phyloP scores from a whole-genome alignment of 768 basidiomycete species.

The Auricularia cornea region DNA sequence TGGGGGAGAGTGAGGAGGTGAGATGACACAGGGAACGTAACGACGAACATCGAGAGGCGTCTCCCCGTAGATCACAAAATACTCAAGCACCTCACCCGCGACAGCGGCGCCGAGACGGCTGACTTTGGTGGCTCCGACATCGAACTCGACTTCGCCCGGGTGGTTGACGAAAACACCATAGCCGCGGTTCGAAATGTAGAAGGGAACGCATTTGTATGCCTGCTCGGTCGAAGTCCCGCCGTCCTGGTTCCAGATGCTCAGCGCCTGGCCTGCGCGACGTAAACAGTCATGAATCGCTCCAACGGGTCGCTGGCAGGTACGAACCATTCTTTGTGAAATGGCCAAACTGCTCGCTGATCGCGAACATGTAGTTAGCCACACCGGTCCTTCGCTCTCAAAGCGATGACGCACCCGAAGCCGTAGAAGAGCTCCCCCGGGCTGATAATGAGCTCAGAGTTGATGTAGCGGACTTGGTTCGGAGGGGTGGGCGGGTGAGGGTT shows the following conservation, averaged over 20 bases:
- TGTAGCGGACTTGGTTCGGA: conserved; percentile 26
- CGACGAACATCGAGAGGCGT: conserved; percentile 50
- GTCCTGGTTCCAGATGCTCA: conserved; percentile 26
- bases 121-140: conserved; percentile 40
- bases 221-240: conserved; percentile 16
- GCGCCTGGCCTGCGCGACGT: not conserved
- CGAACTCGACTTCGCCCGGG: conserved; percentile 57
- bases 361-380: too few species aligned
- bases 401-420: conserved; percentile 20
- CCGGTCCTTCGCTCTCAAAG: too few species aligned
- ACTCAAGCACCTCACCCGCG: conserved; percentile 55
- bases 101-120: conserved; percentile 56
- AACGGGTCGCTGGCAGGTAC: not conserved
- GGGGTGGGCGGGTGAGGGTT: conserved; percentile 41
- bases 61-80: conserved; percentile 63
- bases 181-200: conserved; percentile 60
- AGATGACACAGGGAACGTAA: not conserved
- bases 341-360: conserved; percentile 27
- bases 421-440: conserved; percentile 27
- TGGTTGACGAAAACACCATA: conserved; percentile 75
- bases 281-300: not conserved
- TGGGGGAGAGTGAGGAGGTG: conserved; percentile 17
- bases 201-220: conserved; percentile 57
- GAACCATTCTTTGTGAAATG: conserved; percentile 30
- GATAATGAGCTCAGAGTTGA: conserved; percentile 24